Percentiles rank a stretch among this genome's conserved stretches.
phyloP scores from a whole-genome alignment of 73 alveolate genomes.

The Paramecium bursaria region DNA sequence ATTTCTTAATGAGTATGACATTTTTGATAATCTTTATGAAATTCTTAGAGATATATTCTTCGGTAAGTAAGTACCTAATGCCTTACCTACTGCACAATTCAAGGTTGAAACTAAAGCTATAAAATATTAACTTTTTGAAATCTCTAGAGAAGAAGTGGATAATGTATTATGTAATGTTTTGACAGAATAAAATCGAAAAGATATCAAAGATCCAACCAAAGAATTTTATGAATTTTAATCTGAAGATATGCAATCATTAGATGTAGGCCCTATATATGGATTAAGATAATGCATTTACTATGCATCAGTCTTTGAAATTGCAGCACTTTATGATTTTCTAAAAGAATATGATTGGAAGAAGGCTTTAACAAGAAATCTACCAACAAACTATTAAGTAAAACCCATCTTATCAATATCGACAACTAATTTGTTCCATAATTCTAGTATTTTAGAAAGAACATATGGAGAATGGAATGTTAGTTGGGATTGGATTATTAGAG shows the following conservation, averaged over 20 bases:
- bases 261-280: slow-evolving; percentile 62
- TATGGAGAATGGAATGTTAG: slow-evolving; percentile 65
- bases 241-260: slow-evolving; percentile 53
- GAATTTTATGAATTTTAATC: slow-evolving; percentile 31
- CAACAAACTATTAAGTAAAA: slow-evolving; percentile 51
- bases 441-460: slow-evolving; percentile 64
- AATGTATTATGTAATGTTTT: slow-evolving; percentile 19
- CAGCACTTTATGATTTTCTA: slow-evolving; percentile 51
- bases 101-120: slow-evolving; percentile 69
- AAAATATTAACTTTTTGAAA: slow-evolving; percentile 63
- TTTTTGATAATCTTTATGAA: slow-evolving; percentile 59
- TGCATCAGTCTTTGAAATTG: slow-evolving; percentile 67
- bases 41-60: slow-evolving; percentile 66
- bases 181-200: slow-evolving; percentile 32
- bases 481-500: slow-evolving; percentile 63
- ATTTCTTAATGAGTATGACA: slow-evolving; percentile 62
- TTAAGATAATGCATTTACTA: slow-evolving; percentile 52
- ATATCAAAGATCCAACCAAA: slow-evolving; percentile 58
- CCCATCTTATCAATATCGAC: slow-evolving; percentile 42
- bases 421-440: slow-evolving; percentile 57
- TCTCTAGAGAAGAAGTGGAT: slow-evolving; percentile 47
- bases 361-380: slow-evolving; percentile 59
- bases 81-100: slow-evolving; percentile 54
- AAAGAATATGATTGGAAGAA: slow-evolving; percentile 35
- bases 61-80: slow-evolving; percentile 65